Percentiles rank a stretch among this genome's conserved stretches.
Evolutionary conservation across 169 alveolate species (phyloP).

Genomic region (Plasmodium adleri): DNA sequence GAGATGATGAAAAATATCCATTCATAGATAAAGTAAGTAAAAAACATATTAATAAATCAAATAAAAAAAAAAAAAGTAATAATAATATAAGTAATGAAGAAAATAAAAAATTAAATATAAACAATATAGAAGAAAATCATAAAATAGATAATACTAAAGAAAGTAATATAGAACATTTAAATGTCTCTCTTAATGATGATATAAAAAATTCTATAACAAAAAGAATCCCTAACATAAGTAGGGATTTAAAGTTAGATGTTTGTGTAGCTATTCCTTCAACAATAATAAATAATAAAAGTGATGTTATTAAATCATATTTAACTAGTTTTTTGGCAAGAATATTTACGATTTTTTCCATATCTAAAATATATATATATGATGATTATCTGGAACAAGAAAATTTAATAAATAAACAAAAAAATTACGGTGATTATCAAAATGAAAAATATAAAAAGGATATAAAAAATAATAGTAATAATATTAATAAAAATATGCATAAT

Average conservation of each 20-base stretch:
- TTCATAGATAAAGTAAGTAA: constrained; percentile 15
- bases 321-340: constrained; percentile 59
- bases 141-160: not conserved
- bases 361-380: constrained; percentile 63
- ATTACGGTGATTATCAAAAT: not conserved
- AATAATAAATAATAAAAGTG: constrained; percentile 64
- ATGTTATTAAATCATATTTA: constrained; percentile 61
- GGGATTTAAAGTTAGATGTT: constrained; percentile 44
- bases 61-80: not conserved
- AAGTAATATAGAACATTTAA: not conserved
- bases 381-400: constrained; percentile 19
- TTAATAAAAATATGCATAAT: not conserved
- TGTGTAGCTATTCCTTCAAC: constrained; percentile 68
- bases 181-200: constrained; percentile 18
- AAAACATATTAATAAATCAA: constrained; percentile 11
- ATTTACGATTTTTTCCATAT: constrained; percentile 61
- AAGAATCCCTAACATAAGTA: constrained; percentile 65
- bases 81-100: constrained; percentile 3
- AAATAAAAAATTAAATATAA: not conserved
- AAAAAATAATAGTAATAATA: not conserved
- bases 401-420: not conserved
- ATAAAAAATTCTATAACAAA: constrained; percentile 16
- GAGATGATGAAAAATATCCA: not conserved
- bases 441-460: not conserved
- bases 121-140: not conserved